Evolutionary conservation across 2,329 filamentous ascomycete genomes (phyloP), one percentile per base, ranked within the genome.

Genomic region (Monosporascus sp.): DNA sequence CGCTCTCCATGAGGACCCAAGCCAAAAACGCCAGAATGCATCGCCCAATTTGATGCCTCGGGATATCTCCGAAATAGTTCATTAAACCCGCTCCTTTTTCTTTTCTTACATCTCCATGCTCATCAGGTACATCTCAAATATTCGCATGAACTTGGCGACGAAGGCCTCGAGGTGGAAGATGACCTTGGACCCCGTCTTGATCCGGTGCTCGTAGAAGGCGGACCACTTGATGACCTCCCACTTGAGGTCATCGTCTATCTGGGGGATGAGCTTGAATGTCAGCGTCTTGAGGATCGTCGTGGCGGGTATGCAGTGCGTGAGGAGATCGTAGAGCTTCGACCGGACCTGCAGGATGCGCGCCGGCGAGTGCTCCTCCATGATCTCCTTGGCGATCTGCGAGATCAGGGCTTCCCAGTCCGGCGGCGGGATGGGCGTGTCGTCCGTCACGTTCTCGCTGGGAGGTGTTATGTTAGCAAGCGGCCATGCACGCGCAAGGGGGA

Each of bases 131-230:
- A 91, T 93, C 76, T 99, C 94, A 58, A 93, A 82, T 61, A 97
- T 84, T 62, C 93, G 84, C 93, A 99, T 97, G 69, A 97, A 96
- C 75, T 97, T 97, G 53, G 93, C 93, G 54, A 99, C 94, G 72
- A 99, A 99, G 3, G 94, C 94, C 72, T 99, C 95, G 4, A 99
- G 76, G 67, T 99, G 95, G 72, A 99, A 99, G 58, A 99, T 97
- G 54, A 96, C 89, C 79, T 99, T 99, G 55, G 82, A 91, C 49
- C 94, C 94, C 62, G 88, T 88, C 68, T 89, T 89, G 72, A 97
- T 89, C 56, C 94, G 83, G 70, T 99, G 94, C 72, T 99, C 95
- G 70, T 96, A 99, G 66, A 97, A 97, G 0, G 94, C 92, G 5
- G 90, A 89, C 94, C 94, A 99, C 67, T 88, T 90, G 60, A 99